phyloP scores from a whole-genome alignment of 305 asterid genomes.

The Fraxinus nigra region DNA sequence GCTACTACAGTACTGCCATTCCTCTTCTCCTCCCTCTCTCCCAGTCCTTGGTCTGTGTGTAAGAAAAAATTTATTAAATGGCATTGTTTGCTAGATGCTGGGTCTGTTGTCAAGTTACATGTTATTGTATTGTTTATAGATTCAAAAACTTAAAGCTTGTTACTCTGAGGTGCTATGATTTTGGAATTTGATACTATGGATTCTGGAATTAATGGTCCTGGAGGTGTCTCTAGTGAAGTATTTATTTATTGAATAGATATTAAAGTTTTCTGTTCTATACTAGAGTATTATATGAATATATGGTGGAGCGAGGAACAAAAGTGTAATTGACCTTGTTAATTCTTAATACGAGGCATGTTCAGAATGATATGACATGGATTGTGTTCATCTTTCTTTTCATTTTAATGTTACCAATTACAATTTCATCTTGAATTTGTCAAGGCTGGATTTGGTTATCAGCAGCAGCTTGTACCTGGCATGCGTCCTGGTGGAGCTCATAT shows the following conservation, averaged over 20 bases:
- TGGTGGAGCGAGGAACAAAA: not conserved
- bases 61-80: not conserved
- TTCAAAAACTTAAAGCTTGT: not conserved
- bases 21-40: not conserved
- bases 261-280: not conserved
- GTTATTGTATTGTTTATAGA: not conserved
- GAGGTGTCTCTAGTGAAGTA: not conserved
- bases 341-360: not conserved
- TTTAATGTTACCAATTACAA: not conserved
- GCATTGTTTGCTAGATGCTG: not conserved
- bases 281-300: not conserved
- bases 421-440: conserved; percentile 10
- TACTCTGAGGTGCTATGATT: not conserved
- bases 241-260: not conserved
- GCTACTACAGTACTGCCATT: not conserved
- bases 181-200: not conserved
- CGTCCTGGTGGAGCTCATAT: conserved; percentile 41
- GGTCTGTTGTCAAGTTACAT: not conserved
- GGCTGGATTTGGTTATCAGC: conserved; percentile 53
- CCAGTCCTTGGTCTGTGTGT: not conserved
- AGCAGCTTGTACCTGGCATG: conserved; percentile 50
- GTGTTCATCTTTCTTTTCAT: not conserved
- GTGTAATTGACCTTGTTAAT: not conserved
- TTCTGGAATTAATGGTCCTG: not conserved
- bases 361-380: not conserved